phyloP scores from a whole-genome alignment of 768 basidiomycete species.

The Naganishia vaughanmartiniae region DNA sequence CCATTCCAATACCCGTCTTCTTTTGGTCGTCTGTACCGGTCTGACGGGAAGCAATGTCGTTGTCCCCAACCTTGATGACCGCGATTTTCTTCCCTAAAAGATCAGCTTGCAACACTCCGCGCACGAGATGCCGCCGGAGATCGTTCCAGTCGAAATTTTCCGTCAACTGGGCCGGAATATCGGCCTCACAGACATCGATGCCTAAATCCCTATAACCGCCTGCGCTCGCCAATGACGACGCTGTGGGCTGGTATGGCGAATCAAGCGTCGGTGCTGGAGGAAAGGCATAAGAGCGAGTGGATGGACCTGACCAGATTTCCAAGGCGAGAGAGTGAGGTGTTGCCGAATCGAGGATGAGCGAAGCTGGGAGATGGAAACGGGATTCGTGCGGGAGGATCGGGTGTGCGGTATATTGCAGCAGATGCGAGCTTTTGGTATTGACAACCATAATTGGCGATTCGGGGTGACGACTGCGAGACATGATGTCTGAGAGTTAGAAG shows the following conservation, averaged over 20 bases:
- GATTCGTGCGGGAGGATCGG: slow-evolving; percentile 40
- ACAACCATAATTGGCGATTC: slow-evolving; percentile 57
- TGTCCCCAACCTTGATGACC: slow-evolving; percentile 71
- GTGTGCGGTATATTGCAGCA: slow-evolving; percentile 42
- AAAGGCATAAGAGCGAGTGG: slow-evolving; percentile 2
- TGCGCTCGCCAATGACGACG: slow-evolving; percentile 16
- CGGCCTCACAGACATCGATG: slow-evolving; percentile 50
- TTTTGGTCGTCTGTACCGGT: slow-evolving; percentile 10
- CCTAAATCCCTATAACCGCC: slow-evolving; percentile 49
- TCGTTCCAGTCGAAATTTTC: slow-evolving; percentile 98
- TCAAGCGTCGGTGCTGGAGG: background rate
- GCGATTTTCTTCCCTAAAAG: slow-evolving; percentile 90
- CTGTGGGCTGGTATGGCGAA: slow-evolving; percentile 26
- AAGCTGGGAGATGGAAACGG: slow-evolving; percentile 40
- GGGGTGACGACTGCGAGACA: slow-evolving; percentile 56
- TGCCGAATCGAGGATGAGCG: slow-evolving; percentile 66
- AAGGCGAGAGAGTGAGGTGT: slow-evolving; percentile 75
- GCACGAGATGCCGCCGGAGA: slow-evolving; percentile 86
- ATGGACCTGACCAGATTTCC: slow-evolving; percentile 80
- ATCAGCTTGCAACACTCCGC: slow-evolving; percentile 90
- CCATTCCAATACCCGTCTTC: slow-evolving; percentile 34
- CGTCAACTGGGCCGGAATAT: slow-evolving; percentile 94
- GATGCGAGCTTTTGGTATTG: slow-evolving; percentile 44
- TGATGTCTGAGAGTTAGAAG: background rate
- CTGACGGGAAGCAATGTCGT: slow-evolving; percentile 12